Conservation (phyloP, 2,329 filamentous ascomycete genomes). For the Xylaria sp. region DNA sequence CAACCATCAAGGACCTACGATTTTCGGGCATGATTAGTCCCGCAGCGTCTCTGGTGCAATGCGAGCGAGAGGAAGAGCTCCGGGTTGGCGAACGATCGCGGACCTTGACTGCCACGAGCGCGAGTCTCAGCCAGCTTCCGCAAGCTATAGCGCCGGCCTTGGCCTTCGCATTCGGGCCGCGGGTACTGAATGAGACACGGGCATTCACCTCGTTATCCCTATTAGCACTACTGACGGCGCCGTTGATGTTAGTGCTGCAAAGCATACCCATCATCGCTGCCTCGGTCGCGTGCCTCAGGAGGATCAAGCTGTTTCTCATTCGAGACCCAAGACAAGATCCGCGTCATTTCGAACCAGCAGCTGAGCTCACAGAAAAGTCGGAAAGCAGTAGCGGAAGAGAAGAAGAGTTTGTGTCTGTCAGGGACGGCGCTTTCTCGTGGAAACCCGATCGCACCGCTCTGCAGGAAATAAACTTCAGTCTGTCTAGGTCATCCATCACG, state of each 20-base stretch:
- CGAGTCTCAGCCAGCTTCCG: slow-evolving; percentile 5
- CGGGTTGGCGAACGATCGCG: not conserved
- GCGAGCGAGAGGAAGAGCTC: not conserved
- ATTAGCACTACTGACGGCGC: slow-evolving; percentile 13
- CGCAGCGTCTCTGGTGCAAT: not conserved
- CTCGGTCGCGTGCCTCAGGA: not conserved
- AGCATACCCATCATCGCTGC: not conserved
- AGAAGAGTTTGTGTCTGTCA: not conserved
- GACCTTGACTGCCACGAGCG: not conserved
- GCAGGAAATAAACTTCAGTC: slow-evolving; percentile 47
- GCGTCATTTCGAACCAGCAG: not conserved
- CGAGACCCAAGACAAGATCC: not conserved
- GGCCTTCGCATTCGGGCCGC: slow-evolving; percentile 16
- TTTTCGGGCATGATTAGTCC: not conserved
- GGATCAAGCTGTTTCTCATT: not conserved
- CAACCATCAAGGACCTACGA: not conserved
- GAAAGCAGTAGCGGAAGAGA: not conserved
- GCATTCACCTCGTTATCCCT: slow-evolving; percentile 15
- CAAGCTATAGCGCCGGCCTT: slow-evolving; percentile 3
- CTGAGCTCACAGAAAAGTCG: not conserved
- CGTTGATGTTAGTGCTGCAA: slow-evolving; percentile 7
- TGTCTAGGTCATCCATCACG: slow-evolving; percentile 49
- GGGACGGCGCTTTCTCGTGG: slow-evolving; percentile 16
- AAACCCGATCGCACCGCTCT: slow-evolving; percentile 8
- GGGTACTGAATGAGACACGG: slow-evolving; percentile 7